Evolutionary conservation across 2,329 filamentous ascomycete genomes (phyloP), one percentile per base, ranked within the genome.

Genomic region (Apiospora sp.): DNA sequence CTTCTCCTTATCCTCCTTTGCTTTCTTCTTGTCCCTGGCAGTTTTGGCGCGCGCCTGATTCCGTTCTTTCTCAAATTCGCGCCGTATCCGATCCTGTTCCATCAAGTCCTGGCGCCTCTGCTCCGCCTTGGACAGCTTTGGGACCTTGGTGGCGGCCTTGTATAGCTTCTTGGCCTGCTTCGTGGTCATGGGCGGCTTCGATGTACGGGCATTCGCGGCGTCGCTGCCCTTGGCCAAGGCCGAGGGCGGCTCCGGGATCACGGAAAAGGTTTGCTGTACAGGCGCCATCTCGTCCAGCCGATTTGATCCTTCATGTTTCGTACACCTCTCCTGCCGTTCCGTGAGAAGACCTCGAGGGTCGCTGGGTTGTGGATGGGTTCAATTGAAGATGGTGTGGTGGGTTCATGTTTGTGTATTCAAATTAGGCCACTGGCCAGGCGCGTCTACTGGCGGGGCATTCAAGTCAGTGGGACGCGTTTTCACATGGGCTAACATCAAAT

Each of bases 21-120:
- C 87, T 73, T 85, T 87, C 79, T 89, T 90, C 80, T 85, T 88
- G 51, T 91, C 89, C 34, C 89, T 81, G 2, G 84, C 84, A 12
- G 83, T 78, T 71, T 83, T 84, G 1, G 89, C 89, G 72, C 86
- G 86, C 3, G 83, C 82, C 24, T 85, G 82, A 1, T 84, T 82
- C 75, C 83, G 85, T 76, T 86, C 87, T 78, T 84, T 86, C 76
- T 87, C 87, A 34, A 86, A 83, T 76, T 87, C 87, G 77, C 85
- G 85, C 5, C 85, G 81, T 48, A 89, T 88, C n/a, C 86, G 83
- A 72, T 89, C 87, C 75, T 89, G 87, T 73, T 91, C 88, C 61
- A 81, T 80, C 27, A 82, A 79, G 51, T 84, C 83, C 72, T 80
- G 77, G 22, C 81, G 81, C 34, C 84, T 82, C 72, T 82, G 81